phyloP scores from a whole-genome alignment of 441 rosid species.

The Raphanus hybrid region DNA sequence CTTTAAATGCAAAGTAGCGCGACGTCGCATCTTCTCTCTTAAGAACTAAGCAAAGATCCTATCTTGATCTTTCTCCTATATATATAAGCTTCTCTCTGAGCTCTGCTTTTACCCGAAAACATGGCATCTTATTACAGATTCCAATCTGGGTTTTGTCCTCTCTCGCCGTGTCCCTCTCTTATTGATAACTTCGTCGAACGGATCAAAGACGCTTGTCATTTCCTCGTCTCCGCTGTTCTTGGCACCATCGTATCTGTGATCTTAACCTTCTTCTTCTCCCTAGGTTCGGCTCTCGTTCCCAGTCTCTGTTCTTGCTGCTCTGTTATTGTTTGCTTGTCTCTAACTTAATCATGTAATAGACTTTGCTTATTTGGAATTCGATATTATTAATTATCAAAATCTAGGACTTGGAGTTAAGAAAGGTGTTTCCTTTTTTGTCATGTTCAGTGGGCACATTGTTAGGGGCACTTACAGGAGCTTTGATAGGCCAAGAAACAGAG shows the following conservation, averaged over 20 bases:
- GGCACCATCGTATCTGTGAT: conserved; percentile 91
- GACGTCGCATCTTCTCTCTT: conserved; percentile 47
- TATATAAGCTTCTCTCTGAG: conserved; percentile 32
- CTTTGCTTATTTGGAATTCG: conserved; percentile 3
- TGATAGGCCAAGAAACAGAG: conserved; percentile 98
- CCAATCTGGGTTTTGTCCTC: conserved; percentile 56
- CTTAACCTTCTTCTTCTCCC: conserved; percentile 94
- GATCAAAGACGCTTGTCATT: conserved; percentile 62
- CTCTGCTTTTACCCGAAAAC: conserved; percentile 37
- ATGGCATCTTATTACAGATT: conserved; percentile 58
- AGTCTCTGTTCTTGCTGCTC: not conserved
- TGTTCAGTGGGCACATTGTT: conserved; percentile 88
- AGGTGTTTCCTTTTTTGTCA: conserved; percentile 27
- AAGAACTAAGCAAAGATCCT: conserved; percentile 38
- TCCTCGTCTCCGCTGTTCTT: conserved; percentile 73
- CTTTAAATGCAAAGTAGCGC: conserved; percentile 69
- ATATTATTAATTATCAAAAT: not conserved
- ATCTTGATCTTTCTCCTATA: conserved; percentile 10
- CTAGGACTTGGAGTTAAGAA: conserved; percentile 15
- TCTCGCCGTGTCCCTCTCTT: conserved; percentile 45
- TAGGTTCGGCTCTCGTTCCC: conserved; percentile 52
- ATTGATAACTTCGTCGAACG: conserved; percentile 60
- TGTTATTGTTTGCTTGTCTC: not conserved
- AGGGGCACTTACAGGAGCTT: conserved; percentile 96
- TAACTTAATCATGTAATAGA: no score